Evolutionary conservation across 768 basidiomycete genomes (phyloP).

Genomic region (Mycena crocata): DNA sequence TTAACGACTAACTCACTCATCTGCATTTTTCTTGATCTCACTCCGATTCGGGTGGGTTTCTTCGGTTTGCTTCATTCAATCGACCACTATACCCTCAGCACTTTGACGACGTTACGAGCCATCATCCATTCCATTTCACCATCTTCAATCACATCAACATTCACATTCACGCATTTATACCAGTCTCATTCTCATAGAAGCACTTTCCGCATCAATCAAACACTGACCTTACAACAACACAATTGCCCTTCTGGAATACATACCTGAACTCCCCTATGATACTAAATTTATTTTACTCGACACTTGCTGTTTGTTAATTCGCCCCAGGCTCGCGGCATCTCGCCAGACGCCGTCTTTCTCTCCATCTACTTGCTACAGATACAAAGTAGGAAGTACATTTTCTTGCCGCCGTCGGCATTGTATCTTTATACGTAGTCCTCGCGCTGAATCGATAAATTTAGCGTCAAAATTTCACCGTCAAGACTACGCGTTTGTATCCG

Average conservation of each 20-base stretch:
- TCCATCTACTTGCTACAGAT: no score
- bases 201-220: not conserved
- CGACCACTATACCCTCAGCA: slow-evolving; percentile 6
- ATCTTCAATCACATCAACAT: slow-evolving; percentile 3
- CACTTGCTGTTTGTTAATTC: not conserved
- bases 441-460: no score
- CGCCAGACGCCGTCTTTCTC: no score
- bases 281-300: slow-evolving; percentile 12
- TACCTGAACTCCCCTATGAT: slow-evolving; percentile 5
- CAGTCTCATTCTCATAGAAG: not conserved
- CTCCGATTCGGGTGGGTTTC: not conserved
- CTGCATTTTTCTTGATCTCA: no score
- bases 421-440: no score
- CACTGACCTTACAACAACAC: not conserved
- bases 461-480: slow-evolving; percentile 8
- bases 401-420: no score
- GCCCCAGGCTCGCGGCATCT: no score
- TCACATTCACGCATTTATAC: not conserved
- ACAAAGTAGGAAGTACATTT: no score
- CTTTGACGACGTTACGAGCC: slow-evolving; percentile 5
- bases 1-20: not conserved
- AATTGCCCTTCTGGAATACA: slow-evolving; percentile 14
- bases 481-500: slow-evolving; percentile 23
- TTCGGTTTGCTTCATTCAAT: not conserved
- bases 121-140: not conserved